Conservation (phyloP, 2,329 filamentous ascomycete genomes). For the Fusarium newnesense region DNA sequence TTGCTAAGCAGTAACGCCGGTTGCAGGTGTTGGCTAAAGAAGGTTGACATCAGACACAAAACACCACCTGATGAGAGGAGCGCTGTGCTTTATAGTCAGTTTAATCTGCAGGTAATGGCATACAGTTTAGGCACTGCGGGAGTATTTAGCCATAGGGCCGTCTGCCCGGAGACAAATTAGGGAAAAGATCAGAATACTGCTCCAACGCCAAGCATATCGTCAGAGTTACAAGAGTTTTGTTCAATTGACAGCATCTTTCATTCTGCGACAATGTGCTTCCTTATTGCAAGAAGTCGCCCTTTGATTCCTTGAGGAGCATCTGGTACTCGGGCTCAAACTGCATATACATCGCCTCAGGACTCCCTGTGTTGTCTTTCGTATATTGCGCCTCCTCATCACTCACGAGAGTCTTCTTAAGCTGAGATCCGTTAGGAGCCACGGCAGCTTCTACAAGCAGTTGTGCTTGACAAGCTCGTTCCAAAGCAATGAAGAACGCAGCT, state of each 20-base stretch:
- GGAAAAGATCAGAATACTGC: background rate
- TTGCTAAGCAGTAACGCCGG: background rate
- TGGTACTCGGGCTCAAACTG: slow-evolving; percentile 42
- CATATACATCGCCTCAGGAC: slow-evolving; percentile 41
- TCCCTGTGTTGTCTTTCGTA: slow-evolving; percentile 41
- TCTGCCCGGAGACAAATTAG: background rate
- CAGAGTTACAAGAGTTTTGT: background rate
- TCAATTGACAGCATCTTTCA: background rate
- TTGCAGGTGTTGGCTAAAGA: background rate
- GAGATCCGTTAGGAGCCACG: slow-evolving; percentile 37
- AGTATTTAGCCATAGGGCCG: slow-evolving; percentile 6
- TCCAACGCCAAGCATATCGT: background rate
- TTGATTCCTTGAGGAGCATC: slow-evolving; percentile 22
- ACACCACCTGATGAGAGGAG: background rate
- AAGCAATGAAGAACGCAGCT: slow-evolving; percentile 72
- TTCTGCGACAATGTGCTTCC: no score
- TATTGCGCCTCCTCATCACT: slow-evolving; percentile 55
- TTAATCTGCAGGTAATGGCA: background rate
- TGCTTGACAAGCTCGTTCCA: slow-evolving; percentile 74
- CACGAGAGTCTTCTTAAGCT: slow-evolving; percentile 50
- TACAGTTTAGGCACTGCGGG: background rate
- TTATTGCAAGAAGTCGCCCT: slow-evolving; percentile 35
- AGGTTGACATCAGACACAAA: background rate
- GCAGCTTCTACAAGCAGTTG: slow-evolving; percentile 76
- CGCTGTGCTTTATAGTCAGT: background rate